Evolutionary conservation across 306 rosid species (phyloP), one percentile per base, ranked within the genome.

Genomic region (Glycine tomentella): DNA sequence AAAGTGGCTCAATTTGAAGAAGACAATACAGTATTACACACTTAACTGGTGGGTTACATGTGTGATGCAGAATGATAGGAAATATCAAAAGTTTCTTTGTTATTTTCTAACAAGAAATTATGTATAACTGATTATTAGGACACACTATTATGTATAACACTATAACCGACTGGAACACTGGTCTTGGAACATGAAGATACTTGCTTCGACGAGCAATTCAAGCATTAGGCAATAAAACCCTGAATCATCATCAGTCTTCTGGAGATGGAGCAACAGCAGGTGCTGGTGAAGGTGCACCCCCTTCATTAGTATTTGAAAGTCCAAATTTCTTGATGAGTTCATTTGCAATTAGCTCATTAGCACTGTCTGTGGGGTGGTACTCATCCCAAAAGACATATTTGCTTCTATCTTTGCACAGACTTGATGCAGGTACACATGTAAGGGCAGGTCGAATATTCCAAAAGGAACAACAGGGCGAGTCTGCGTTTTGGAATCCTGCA

Each of bases 351-450:
- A 93, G 14, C 81, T 90, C 89, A 77, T 90, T 95, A 44, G 99
- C 99, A 49, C 82, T 85, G 79, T 95, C 99, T 0, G 97, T 76
- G 3, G 99, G 99, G 83, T 95, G 99, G 55, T 95, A 95, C 76
- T 95, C 99, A 68, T 95, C 99, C 99, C 98, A 95, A 78, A 95
- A 95, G 66, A 95, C 92, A 52, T 95, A 93, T 69, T 95, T 93
- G 87, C 99, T 95, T 88, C 99, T 92, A 64, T 95, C 97, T 71
- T 75, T 81, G 83, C 99, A 95, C 81, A 95, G 57, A 40, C 69
- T 77, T 57, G 99, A 95, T 53, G 94, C 97, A 2, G 99, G 99
- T 8, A 90, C 42, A 53, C 98, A 95, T 44, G 99, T 95, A 0
- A 95, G 90, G 9, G 99, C 93, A 0, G 99, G 99, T 76, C 99